Percentiles rank a stretch among this genome's conserved stretches.
phyloP scores from a whole-genome alignment of 169 alveolate genomes.

The Eimeria mitis region DNA sequence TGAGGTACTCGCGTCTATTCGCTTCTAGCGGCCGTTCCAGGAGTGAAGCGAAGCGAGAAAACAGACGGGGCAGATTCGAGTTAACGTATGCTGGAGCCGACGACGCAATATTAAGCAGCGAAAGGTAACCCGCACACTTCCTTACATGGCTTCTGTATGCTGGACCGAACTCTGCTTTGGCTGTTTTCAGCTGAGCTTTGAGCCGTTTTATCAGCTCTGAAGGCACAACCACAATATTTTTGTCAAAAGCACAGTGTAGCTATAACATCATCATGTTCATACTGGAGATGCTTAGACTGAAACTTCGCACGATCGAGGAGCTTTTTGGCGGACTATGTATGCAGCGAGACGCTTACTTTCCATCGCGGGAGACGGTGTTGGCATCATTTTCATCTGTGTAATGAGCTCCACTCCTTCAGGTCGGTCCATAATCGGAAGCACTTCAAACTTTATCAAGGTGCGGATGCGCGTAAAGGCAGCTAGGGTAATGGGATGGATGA shows the following conservation, averaged over 20 bases:
- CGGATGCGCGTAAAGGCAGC: slow-evolving; percentile 63
- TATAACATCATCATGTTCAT: neutral
- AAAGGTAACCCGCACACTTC: slow-evolving; percentile 39
- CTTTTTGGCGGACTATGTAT: neutral
- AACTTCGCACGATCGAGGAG: neutral
- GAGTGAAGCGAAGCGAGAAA: slow-evolving; percentile 44
- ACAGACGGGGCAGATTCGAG: slow-evolving; percentile 14
- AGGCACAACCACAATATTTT: neutral
- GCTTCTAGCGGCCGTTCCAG: neutral
- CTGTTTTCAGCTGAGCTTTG: slow-evolving; percentile 8
- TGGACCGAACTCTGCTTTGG: neutral
- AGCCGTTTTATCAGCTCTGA: slow-evolving; percentile 46
- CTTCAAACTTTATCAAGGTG: slow-evolving; percentile 19
- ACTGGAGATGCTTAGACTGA: neutral
- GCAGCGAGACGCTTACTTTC: neutral
- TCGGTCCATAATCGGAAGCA: slow-evolving; percentile 37
- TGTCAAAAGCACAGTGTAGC: neutral
- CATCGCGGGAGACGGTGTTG: slow-evolving; percentile 68
- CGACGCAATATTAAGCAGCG: slow-evolving; percentile 3
- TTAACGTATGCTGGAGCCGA: slow-evolving; percentile 16
- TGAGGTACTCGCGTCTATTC: slow-evolving; percentile 16
- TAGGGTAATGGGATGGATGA: slow-evolving; percentile 43
- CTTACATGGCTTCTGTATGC: slow-evolving; percentile 13
- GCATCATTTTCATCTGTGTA: slow-evolving; percentile 59
- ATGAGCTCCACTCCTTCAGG: slow-evolving; percentile 40